Percentiles rank a stretch among this genome's conserved stretches.
Conservation (phyloP, 345 rosid genomes). For the Ceriops zippeliana region DNA sequence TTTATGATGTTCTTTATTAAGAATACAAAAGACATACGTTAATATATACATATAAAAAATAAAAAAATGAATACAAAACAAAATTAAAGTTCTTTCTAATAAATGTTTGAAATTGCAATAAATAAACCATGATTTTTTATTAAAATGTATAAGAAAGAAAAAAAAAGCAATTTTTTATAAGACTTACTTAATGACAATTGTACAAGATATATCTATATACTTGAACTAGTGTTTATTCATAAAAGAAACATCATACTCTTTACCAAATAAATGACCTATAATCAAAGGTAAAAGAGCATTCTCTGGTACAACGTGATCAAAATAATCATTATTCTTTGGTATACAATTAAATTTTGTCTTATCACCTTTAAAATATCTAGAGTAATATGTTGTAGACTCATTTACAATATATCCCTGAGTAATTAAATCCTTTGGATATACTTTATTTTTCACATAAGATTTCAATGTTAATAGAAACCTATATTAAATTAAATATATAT, state of each 20-base stretch:
- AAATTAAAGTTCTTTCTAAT: too few species aligned
- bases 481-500: too few species aligned
- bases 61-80: too few species aligned
- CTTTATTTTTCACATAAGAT: not conserved
- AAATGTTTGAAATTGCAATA: too few species aligned
- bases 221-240: not conserved
- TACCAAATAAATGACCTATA: not conserved
- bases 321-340: not conserved
- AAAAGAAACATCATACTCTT: not conserved
- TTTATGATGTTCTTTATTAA: too few species aligned
- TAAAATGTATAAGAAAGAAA: too few species aligned
- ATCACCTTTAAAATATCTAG: not conserved
- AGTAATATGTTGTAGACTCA: conserved; percentile 11
- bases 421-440: not conserved
- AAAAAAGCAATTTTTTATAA: too few species aligned
- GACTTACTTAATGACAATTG: not conserved
- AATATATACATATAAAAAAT: too few species aligned
- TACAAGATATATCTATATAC: not conserved
- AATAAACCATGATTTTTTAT: too few species aligned
- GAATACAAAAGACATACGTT: too few species aligned
- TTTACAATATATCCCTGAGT: conserved; percentile 4
- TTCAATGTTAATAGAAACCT: not conserved
- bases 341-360: not conserved
- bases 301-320: not conserved
- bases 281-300: not conserved